phyloP scores from a whole-genome alignment of 2,329 filamentous ascomycete species.

The Fulvia fulva region DNA sequence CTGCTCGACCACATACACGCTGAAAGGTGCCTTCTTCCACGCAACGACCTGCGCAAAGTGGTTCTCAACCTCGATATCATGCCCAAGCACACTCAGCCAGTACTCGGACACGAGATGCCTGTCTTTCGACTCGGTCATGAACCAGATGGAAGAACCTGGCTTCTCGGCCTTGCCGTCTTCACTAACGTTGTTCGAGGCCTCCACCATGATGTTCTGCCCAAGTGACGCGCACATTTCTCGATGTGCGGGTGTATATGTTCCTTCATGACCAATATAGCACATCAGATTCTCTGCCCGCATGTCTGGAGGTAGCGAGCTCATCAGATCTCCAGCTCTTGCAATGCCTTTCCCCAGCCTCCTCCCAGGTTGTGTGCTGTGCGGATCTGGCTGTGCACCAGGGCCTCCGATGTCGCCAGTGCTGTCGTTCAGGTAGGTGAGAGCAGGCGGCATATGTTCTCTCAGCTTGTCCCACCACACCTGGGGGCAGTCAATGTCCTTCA shows the following conservation, averaged over 20 bases:
- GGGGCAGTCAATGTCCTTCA: slow-evolving; percentile 97
- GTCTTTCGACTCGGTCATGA: slow-evolving; percentile 96
- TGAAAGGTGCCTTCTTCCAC: slow-evolving; percentile 92
- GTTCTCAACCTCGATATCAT: slow-evolving; percentile 94
- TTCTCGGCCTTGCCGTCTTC: slow-evolving; percentile 67
- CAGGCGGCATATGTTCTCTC: slow-evolving; percentile 70
- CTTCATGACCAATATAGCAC: slow-evolving; percentile 97
- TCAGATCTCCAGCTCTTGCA: slow-evolving; percentile 79
- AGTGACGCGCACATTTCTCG: slow-evolving; percentile 96
- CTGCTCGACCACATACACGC: slow-evolving; percentile 89
- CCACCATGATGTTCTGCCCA: slow-evolving; percentile 98
- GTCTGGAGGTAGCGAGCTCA: slow-evolving; percentile 80
- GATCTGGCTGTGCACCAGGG: slow-evolving; percentile 51
- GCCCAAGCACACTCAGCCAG: slow-evolving; percentile 85
- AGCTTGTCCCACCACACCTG: slow-evolving; percentile 79
- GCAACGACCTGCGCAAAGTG: slow-evolving; percentile 95
- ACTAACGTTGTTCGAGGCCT: slow-evolving; percentile 64
- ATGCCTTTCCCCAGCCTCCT: slow-evolving; percentile 54
- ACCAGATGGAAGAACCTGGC: slow-evolving; percentile 90
- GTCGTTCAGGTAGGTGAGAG: slow-evolving; percentile 87
- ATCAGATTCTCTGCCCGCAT: slow-evolving; percentile 96
- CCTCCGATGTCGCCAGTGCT: slow-evolving; percentile 59
- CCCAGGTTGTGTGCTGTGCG: slow-evolving; percentile 36
- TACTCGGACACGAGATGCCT: slow-evolving; percentile 87
- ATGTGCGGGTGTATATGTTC: slow-evolving; percentile 92